A percentile compares a stretch with the other conserved stretches of the same genome.
phyloP scores from a whole-genome alignment of 495 filamentous ascomycete species.

The Tuber umbilicatum region DNA sequence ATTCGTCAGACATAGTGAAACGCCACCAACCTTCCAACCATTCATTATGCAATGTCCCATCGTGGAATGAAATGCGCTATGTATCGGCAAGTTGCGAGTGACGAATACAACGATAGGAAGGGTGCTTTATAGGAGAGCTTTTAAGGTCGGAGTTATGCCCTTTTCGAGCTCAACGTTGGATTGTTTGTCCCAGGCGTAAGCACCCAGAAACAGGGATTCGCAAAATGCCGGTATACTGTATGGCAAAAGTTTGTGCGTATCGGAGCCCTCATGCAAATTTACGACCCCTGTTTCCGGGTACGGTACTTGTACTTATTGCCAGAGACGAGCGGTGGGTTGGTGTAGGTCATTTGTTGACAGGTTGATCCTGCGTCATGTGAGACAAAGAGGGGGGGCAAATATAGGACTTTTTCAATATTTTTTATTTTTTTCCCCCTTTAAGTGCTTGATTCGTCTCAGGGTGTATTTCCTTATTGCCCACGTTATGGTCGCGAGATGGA shows the following conservation, averaged over 20 bases:
- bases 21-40: not conserved
- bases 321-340: not conserved
- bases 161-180: not conserved
- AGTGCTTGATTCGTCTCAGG: not conserved
- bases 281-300: too few species aligned
- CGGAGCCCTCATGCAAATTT: too few species aligned
- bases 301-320: too few species aligned
- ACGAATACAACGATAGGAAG: not conserved
- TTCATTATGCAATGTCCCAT: not conserved
- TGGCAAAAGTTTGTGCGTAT: too few species aligned
- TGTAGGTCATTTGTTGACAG: constrained; percentile 1
- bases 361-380: not conserved
- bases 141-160: not conserved
- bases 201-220: too few species aligned
- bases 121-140: not conserved
- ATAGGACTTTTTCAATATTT: not conserved
- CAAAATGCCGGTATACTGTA: too few species aligned
- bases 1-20: not conserved
- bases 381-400: not conserved
- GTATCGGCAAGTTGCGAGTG: not conserved
- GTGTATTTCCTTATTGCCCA: not conserved
- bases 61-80: not conserved
- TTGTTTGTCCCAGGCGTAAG: not conserved
- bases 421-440: not conserved
- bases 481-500: not conserved